Percentiles rank a stretch among this genome's conserved stretches.
Evolutionary conservation across 2,329 filamentous ascomycete genomes (phyloP).

Genomic region (Neurospora sp.): DNA sequence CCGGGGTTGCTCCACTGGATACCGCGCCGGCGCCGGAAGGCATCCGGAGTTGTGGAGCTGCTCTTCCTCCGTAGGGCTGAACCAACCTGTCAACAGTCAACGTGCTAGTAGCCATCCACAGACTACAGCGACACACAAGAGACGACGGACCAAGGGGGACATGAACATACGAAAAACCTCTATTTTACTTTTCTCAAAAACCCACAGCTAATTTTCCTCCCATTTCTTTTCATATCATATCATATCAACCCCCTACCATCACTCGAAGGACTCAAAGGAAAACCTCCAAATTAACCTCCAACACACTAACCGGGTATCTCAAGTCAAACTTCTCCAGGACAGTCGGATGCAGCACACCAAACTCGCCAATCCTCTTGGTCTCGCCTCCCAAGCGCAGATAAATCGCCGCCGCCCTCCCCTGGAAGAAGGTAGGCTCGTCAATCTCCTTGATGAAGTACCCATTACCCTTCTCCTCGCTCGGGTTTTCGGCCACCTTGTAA

Average conservation of each 20-base stretch:
- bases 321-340: constrained; percentile 92
- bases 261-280: constrained; percentile 53
- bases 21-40: too few relatives aligned
- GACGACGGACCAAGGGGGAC: too few relatives aligned
- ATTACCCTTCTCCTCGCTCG: constrained; percentile 49
- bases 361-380: constrained; percentile 70
- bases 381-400: constrained; percentile 67
- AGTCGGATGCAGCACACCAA: constrained; percentile 87
- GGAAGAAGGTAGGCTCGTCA: constrained; percentile 84
- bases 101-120: too few relatives aligned
- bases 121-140: too few relatives aligned
- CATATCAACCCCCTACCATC: too few relatives aligned
- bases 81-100: too few relatives aligned
- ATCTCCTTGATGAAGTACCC: constrained; percentile 90
- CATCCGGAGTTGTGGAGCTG: too few relatives aligned
- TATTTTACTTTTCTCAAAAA: too few relatives aligned
- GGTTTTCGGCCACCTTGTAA: constrained; percentile 43
- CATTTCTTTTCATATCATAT: background rate
- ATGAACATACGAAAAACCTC: too few relatives aligned
- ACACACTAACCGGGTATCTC: constrained; percentile 82
- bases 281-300: constrained; percentile 90
- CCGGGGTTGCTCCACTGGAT: too few relatives aligned
- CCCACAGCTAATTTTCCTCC: background rate
- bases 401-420: constrained; percentile 79
- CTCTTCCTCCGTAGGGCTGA: too few relatives aligned